Conservation (phyloP, 1,284 basidiomycete genomes). For the Ganoderma multipileum region DNA sequence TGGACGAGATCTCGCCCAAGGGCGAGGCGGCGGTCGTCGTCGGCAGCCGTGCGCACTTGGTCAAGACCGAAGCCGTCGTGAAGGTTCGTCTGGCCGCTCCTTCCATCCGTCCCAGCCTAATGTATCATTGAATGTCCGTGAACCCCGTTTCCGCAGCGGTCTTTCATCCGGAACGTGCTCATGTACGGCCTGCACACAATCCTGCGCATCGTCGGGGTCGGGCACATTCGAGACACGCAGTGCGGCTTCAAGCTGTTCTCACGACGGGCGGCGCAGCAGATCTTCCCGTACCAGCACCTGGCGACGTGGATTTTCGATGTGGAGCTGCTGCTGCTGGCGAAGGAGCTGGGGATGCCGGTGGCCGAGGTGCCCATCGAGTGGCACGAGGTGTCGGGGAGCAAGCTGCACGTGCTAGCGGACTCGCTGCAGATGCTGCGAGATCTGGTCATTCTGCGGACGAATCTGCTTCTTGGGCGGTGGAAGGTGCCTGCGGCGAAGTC, state of each 20-base stretch:
- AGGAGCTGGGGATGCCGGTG: constrained; percentile 77
- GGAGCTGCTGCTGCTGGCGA: constrained; percentile 90
- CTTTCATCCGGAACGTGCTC: constrained; percentile 85
- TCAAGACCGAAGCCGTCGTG: constrained; percentile 92
- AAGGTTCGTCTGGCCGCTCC: constrained; percentile 60
- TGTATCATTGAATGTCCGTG: not conserved
- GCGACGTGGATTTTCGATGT: constrained; percentile 96
- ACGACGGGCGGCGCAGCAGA: constrained; percentile 75
- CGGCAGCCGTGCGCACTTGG: constrained; percentile 91
- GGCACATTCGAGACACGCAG: constrained; percentile 91
- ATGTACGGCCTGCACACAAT: constrained; percentile 93
- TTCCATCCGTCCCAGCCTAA: not conserved
- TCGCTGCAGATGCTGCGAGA: constrained; percentile 90
- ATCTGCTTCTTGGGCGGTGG: constrained; percentile 82
- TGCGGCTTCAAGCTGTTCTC: constrained; percentile 97
- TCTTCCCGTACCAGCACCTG: constrained; percentile 87
- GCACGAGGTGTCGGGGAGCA: constrained; percentile 93
- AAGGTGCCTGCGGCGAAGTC: constrained; percentile 19
- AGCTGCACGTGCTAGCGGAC: constrained; percentile 86
- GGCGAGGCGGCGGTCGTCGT: constrained; percentile 74
- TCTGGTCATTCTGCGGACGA: constrained; percentile 82
- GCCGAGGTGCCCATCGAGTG: constrained; percentile 89
- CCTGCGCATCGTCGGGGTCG: constrained; percentile 83
- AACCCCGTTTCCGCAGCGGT: constrained; percentile 62
- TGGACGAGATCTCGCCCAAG: constrained; percentile 65